Evolutionary conservation across 2,329 filamentous ascomycete genomes (phyloP).

Genomic region (Akanthomyces uredinophilus): DNA sequence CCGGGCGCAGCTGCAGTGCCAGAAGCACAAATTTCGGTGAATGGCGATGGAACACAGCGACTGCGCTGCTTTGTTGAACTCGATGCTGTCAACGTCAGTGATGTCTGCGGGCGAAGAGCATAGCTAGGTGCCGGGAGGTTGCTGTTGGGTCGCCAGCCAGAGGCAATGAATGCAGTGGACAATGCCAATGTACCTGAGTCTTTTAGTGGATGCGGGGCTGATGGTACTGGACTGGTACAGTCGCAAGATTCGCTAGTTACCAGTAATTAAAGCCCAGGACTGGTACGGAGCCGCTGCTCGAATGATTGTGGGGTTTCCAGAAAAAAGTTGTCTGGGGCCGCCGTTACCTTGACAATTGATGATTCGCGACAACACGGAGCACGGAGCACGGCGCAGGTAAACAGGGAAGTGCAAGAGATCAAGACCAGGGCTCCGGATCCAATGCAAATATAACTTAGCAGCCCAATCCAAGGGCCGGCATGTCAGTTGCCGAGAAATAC

Average conservation of each 20-base stretch:
- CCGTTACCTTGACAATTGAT: no score
- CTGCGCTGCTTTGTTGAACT: neutral
- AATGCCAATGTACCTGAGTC: neutral
- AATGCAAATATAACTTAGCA: neutral
- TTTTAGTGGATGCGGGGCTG: neutral
- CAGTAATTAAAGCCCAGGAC: neutral
- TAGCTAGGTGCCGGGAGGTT: neutral
- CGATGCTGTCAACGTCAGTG: neutral
- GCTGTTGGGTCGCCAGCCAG: neutral
- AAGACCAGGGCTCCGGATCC: neutral
- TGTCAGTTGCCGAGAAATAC: neutral
- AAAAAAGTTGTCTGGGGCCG: no score
- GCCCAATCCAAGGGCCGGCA: neutral
- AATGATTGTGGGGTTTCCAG: neutral
- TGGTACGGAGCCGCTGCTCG: no score
- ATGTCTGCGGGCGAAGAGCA: neutral
- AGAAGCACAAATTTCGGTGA: neutral
- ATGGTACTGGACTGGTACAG: no score
- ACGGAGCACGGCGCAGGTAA: no score
- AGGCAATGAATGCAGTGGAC: neutral
- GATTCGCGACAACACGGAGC: no score
- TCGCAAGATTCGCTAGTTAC: neutral
- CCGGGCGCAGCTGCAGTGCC: neutral
- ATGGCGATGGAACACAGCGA: neutral
- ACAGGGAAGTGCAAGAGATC: no score